Conservation (phyloP, 768 basidiomycete genomes). For the Suillus plorans region DNA sequence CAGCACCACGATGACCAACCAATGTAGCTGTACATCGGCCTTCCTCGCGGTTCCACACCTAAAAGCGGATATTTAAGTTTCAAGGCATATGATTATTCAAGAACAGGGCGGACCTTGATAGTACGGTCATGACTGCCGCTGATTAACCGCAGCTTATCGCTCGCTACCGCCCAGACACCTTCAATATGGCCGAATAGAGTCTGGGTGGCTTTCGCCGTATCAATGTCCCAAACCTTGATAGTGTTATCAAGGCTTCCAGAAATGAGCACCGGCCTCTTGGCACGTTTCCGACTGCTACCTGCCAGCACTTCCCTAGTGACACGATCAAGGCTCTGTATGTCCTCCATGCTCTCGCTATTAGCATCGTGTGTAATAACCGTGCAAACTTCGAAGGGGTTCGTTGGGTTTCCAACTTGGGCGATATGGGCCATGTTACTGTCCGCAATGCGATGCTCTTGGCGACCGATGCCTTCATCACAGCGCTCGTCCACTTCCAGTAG, state of each 20-base stretch:
- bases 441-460: slow-evolving; percentile 9
- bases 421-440: slow-evolving; percentile 19
- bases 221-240: slow-evolving; percentile 94
- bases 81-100: slow-evolving; percentile 2
- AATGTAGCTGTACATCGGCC: slow-evolving; percentile 86
- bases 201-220: slow-evolving; percentile 69
- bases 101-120: slow-evolving; percentile 72
- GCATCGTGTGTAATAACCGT: slow-evolving; percentile 31
- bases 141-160: slow-evolving; percentile 87
- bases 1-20: slow-evolving; percentile 92
- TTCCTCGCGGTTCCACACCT: slow-evolving; percentile 95
- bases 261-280: slow-evolving; percentile 71
- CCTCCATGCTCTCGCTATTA: slow-evolving; percentile 14
- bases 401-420: slow-evolving; percentile 14
- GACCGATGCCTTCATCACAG: slow-evolving; percentile 24
- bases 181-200: slow-evolving; percentile 98
- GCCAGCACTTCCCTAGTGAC: slow-evolving; percentile 4
- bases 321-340: slow-evolving; percentile 10
- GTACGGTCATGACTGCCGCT: slow-evolving; percentile 95
- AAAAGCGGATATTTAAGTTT: background rate
- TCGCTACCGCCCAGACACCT: slow-evolving; percentile 95
- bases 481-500: slow-evolving; percentile 68
- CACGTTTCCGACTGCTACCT: slow-evolving; percentile 16
- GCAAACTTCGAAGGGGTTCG: slow-evolving; percentile 21
- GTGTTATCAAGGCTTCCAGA: slow-evolving; percentile 95